A percentile compares a stretch with the other conserved stretches of the same genome.
Evolutionary conservation across 805 yeast genomes (phyloP).

Genomic region (Scheffersomyces spartinae): DNA sequence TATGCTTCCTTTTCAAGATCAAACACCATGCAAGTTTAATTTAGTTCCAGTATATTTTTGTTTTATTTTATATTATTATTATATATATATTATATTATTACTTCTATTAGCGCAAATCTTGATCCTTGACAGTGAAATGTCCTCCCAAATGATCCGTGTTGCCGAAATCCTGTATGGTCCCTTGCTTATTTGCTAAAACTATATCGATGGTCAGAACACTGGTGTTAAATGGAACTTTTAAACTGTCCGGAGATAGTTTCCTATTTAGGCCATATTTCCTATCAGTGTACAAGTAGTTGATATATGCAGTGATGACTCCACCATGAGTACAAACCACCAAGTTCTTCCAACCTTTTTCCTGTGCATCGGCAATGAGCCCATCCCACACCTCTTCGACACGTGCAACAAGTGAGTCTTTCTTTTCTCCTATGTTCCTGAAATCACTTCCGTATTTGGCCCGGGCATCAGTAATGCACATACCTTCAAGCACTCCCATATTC

Average conservation of each 20-base stretch:
- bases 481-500: conserved; percentile 66
- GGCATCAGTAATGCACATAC: conserved; percentile 62
- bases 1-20: conserved; percentile 49
- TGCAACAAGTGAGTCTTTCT: conserved; percentile 27
- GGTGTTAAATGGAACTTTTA: conserved; percentile 62
- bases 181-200: conserved; percentile 24
- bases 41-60: too few relatives aligned
- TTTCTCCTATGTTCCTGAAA: conserved; percentile 61
- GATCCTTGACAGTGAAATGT: conserved; percentile 38
- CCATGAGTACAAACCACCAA: conserved; percentile 68
- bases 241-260: conserved; percentile 25
- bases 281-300: conserved; percentile 36
- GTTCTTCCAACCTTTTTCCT: conserved; percentile 27
- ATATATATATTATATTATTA: too few relatives aligned
- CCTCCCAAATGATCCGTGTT: conserved; percentile 59
- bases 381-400: conserved; percentile 41
- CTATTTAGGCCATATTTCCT: conserved; percentile 24
- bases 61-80: too few relatives aligned
- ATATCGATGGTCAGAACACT: conserved; percentile 60
- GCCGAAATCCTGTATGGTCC: conserved; percentile 45
- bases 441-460: conserved; percentile 41
- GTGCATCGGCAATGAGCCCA: conserved; percentile 25
- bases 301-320: conserved; percentile 58
- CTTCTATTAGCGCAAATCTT: conserved; percentile 31
- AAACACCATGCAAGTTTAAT: too few relatives aligned